phyloP scores from a whole-genome alignment of 23 red algal genomes.

The Porphyridium purpureum region DNA sequence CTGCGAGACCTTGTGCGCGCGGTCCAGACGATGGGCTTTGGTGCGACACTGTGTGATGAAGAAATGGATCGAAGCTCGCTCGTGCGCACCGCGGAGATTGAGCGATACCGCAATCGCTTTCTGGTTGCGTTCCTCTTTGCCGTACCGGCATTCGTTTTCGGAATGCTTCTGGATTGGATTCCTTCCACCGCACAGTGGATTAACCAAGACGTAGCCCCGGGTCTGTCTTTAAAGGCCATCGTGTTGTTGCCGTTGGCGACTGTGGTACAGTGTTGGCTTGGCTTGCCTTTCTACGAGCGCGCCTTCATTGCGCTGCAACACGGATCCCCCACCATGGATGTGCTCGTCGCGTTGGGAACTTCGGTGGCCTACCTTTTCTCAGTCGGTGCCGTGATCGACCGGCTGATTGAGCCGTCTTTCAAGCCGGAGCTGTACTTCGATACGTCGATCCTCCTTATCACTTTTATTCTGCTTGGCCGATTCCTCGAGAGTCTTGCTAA shows the following conservation, averaged over 20 bases:
- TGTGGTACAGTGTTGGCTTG: slow-evolving; percentile 64
- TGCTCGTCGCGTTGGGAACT: slow-evolving; percentile 72
- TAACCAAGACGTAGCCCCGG: slow-evolving; percentile 2
- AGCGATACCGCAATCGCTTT: too few relatives aligned
- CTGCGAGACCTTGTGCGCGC: too few relatives aligned
- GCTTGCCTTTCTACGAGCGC: slow-evolving; percentile 74
- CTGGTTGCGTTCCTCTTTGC: slow-evolving; percentile 53
- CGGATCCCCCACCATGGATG: slow-evolving; percentile 84
- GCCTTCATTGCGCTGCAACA: slow-evolving; percentile 70
- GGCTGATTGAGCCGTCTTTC: slow-evolving; percentile 1
- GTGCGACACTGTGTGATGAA: too few relatives aligned
- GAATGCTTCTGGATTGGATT: slow-evolving; percentile 10
- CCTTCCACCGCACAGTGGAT: slow-evolving; percentile 7
- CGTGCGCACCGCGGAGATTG: too few relatives aligned
- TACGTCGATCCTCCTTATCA: slow-evolving; percentile 78
- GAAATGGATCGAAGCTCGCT: too few relatives aligned
- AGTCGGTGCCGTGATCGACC: slow-evolving; percentile 35
- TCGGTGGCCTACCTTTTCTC: slow-evolving; percentile 77
- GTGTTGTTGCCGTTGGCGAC: slow-evolving; percentile 56
- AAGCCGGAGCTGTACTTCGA: slow-evolving; percentile 22
- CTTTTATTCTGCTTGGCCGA: slow-evolving; percentile 69
- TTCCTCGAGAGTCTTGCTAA: slow-evolving; percentile 88
- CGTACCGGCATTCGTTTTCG: slow-evolving; percentile 36
- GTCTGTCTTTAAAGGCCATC: slow-evolving; percentile 10
- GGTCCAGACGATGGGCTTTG: too few relatives aligned